Conservation (phyloP, 169 alveolate genomes). For the Neospora caninum region DNA sequence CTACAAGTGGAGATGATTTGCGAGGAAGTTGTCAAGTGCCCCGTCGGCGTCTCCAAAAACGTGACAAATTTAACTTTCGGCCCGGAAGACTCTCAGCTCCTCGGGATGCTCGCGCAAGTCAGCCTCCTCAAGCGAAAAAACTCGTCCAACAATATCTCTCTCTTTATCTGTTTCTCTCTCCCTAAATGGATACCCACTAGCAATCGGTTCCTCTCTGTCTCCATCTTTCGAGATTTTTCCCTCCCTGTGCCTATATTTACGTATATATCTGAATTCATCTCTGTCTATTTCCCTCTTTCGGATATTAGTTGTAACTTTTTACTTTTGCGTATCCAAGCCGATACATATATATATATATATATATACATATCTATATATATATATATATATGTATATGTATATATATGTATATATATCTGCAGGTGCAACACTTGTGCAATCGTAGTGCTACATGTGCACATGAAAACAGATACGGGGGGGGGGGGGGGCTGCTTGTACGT, state of each 20-base stretch:
- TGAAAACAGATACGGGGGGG: too few relatives aligned
- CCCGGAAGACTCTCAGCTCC: neutral
- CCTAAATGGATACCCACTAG: too few relatives aligned
- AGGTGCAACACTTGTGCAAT: neutral
- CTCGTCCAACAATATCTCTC: too few relatives aligned
- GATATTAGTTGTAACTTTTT: too few relatives aligned
- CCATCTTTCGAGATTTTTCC: neutral
- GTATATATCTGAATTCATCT: neutral
- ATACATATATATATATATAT: neutral
- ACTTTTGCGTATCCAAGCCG: too few relatives aligned
- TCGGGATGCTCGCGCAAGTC: slow-evolving; percentile 8
- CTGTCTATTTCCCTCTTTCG: neutral
- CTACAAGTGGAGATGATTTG: slow-evolving; percentile 23
- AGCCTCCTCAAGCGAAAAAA: too few relatives aligned
- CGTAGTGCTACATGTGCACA: too few relatives aligned
- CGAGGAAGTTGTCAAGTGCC: neutral
- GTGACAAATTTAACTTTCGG: neutral
- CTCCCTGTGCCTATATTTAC: too few relatives aligned
- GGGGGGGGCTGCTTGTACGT: too few relatives aligned
- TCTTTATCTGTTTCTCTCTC: too few relatives aligned
- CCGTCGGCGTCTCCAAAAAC: neutral
- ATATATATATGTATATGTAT: slow-evolving; percentile 2
- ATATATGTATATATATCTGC: neutral
- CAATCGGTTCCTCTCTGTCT: neutral
- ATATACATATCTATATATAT: neutral